Conservation (phyloP, 2,329 filamentous ascomycete species). For the Shiraia bambusicola region DNA sequence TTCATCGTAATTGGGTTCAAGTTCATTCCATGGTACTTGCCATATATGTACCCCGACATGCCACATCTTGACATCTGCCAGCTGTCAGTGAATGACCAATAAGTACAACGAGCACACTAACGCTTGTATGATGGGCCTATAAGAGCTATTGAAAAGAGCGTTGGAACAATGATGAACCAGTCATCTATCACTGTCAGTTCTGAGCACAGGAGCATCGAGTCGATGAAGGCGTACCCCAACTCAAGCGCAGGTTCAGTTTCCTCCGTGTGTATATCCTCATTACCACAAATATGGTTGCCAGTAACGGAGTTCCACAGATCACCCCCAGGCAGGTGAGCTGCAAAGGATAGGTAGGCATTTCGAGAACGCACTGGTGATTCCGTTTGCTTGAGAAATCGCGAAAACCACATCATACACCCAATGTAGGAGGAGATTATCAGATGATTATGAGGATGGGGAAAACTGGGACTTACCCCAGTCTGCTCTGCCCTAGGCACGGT, state of each 20-base stretch:
- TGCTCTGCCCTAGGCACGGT: slow-evolving; percentile 15
- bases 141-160: slow-evolving; percentile 39
- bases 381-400: slow-evolving; percentile 25
- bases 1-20: slow-evolving; percentile 42
- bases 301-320: slow-evolving; percentile 36
- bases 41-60: slow-evolving; percentile 43
- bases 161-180: slow-evolving; percentile 42
- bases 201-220: slow-evolving; percentile 5
- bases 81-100: neutral
- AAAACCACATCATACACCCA: slow-evolving; percentile 31
- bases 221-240: slow-evolving; percentile 34
- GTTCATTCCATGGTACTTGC: slow-evolving; percentile 36
- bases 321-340: slow-evolving; percentile 43
- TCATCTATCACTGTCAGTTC: slow-evolving; percentile 37
- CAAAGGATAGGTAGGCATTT: slow-evolving; percentile 43
- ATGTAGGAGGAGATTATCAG: slow-evolving; percentile 32
- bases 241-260: slow-evolving; percentile 40
- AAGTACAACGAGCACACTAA: slow-evolving; percentile 16
- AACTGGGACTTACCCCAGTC: slow-evolving; percentile 14
- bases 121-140: slow-evolving; percentile 42
- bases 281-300: slow-evolving; percentile 39
- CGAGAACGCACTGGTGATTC: slow-evolving; percentile 22
- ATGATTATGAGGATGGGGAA: slow-evolving; percentile 21
- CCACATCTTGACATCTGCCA: slow-evolving; percentile 42
- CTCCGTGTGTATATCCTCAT: slow-evolving; percentile 42